These are phyloP conservation scores for Ramaria sp. DNA, from an alignment of 768 basidiomycete genomes.

Conservation along the genomic window DNA sequence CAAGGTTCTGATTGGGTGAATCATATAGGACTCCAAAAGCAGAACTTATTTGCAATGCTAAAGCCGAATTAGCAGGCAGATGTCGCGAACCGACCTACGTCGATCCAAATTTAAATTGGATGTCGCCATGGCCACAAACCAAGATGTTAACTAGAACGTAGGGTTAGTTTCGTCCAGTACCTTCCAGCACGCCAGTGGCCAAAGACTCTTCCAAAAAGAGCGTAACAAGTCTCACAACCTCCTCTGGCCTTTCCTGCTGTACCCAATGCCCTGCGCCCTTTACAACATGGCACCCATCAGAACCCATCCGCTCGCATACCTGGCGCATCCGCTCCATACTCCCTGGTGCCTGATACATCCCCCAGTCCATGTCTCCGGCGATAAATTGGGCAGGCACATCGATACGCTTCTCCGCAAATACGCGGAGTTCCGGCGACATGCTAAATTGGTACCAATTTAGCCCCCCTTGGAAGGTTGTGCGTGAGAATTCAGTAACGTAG, in stretches of 20 bases:
- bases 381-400: constrained; percentile 48
- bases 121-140: no score
- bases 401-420: constrained; percentile 37
- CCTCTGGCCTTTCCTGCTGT: constrained; percentile 42
- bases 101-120: no score
- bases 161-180: no score
- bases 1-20: no score
- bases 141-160: no score
- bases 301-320: constrained; percentile 10
- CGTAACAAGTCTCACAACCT: constrained; percentile 29
- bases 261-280: constrained; percentile 56
- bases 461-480: constrained; percentile 56
- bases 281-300: constrained; percentile 30
- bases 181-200: no score
- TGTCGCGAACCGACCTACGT: no score
- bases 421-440: constrained; percentile 28
- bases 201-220: constrained; percentile 24
- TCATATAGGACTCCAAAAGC: no score
- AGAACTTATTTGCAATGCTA: no score
- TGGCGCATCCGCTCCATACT: constrained; percentile 35
- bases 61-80: no score
- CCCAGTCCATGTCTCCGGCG: constrained; percentile 49
- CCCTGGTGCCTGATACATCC: constrained; percentile 44
- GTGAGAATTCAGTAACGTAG: constrained; percentile 37
- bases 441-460: constrained; percentile 44